Evolutionary conservation across 2,329 filamentous ascomycete genomes (phyloP).

Genomic region (Furcasterigmium sp.): DNA sequence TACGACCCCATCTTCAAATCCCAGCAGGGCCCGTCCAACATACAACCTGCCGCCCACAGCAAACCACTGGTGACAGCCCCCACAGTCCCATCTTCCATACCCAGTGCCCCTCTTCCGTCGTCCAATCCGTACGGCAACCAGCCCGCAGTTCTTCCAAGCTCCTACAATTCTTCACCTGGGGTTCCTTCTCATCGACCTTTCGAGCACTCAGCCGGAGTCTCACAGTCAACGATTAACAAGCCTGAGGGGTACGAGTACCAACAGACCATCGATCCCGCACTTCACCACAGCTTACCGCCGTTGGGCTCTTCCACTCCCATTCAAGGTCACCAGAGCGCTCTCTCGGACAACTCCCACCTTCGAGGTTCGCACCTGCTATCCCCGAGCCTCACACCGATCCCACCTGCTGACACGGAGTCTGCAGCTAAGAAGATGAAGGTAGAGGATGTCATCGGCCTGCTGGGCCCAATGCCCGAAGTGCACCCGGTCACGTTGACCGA

Average conservation of each 20-base stretch:
- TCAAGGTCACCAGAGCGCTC: conserved; percentile 22
- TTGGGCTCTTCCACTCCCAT: conserved; percentile 18
- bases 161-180: conserved; percentile 11
- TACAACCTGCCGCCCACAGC: conserved; percentile 62
- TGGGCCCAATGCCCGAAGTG: conserved; percentile 47
- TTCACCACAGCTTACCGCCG: conserved; percentile 38
- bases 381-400: conserved; percentile 15
- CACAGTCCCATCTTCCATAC: conserved; percentile 25
- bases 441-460: conserved; percentile 62
- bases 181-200: conserved; percentile 23
- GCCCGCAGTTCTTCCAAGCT: conserved; percentile 11
- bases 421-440: conserved; percentile 64
- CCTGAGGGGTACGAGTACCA: conserved; percentile 49
- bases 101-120: conserved; percentile 15
- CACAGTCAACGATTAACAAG: conserved; percentile 22
- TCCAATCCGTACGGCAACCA: conserved; percentile 40
- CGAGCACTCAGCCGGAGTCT: no score
- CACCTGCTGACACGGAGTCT: conserved; percentile 36
- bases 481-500: conserved; percentile 44
- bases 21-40: conserved; percentile 64
- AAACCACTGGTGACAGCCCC: conserved; percentile 24
- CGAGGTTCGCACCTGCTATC: conserved; percentile 44
- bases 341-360: conserved; percentile 31
- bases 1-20: conserved; percentile 86
- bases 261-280: conserved; percentile 60